phyloP scores from a whole-genome alignment of 176 grass and related monocot genomes.

The Tuctoria greenei region DNA sequence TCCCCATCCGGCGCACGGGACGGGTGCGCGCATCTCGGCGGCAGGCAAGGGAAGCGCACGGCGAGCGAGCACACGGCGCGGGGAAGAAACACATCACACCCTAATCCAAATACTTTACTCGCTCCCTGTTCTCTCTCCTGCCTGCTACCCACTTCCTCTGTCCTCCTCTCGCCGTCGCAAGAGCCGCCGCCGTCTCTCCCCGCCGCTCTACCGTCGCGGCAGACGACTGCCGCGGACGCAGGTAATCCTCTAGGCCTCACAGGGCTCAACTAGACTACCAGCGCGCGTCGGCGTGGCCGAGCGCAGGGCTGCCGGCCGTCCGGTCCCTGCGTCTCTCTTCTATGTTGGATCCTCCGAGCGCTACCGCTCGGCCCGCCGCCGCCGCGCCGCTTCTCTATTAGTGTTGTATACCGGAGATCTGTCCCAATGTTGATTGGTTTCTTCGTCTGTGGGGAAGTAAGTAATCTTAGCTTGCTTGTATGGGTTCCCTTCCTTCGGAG shows the following conservation, averaged over 20 bases:
- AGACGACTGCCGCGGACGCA: constrained; percentile 15
- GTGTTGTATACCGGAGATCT: constrained; percentile 1
- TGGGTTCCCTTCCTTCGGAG: background rate
- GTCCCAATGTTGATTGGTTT: background rate
- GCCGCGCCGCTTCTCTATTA: background rate
- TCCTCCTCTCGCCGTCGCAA: constrained; percentile 10
- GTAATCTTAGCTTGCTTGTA: background rate
- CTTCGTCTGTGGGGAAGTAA: background rate
- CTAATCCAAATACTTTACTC: constrained; percentile 30
- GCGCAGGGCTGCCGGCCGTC: background rate
- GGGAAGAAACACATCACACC: constrained; percentile 41
- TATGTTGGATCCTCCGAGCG: background rate
- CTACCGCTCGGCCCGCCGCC: background rate
- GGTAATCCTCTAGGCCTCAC: constrained; percentile 16
- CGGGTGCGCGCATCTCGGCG: background rate
- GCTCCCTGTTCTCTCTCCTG: constrained; percentile 14
- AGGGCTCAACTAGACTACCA: background rate
- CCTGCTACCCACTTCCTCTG: constrained; percentile 19
- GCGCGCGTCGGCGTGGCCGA: background rate
- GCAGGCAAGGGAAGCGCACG: background rate
- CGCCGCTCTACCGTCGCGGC: background rate
- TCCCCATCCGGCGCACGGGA: constrained; percentile 3
- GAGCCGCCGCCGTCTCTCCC: background rate
- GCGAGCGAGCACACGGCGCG: constrained; percentile 9
- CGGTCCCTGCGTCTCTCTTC: background rate